Conservation (phyloP, 2,329 filamentous ascomycete species). For the Penicillium sclerotiorum region DNA sequence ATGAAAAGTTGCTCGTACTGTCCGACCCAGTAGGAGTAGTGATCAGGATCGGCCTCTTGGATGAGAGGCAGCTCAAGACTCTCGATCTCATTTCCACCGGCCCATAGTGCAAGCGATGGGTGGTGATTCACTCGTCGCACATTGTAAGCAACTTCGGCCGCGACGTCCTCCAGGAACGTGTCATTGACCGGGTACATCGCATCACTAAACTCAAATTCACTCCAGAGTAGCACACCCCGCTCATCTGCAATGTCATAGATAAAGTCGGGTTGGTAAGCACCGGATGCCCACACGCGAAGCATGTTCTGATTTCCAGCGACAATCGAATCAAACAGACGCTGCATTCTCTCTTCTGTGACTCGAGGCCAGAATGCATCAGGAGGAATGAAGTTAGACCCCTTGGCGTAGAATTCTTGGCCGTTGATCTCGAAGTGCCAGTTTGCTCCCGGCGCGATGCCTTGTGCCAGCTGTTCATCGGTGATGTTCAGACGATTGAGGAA, state of each 20-base stretch:
- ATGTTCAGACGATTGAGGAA: slow-evolving; percentile 60
- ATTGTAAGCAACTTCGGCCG: slow-evolving; percentile 61
- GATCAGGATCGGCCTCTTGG: slow-evolving; percentile 48
- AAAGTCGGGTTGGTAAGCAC: slow-evolving; percentile 63
- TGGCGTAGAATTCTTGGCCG: slow-evolving; percentile 65
- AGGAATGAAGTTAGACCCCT: slow-evolving; percentile 66
- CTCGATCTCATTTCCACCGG: slow-evolving; percentile 63
- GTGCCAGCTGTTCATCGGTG: slow-evolving; percentile 55
- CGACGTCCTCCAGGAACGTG: slow-evolving; percentile 59
- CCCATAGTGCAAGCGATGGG: slow-evolving; percentile 58
- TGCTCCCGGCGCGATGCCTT: slow-evolving; percentile 59
- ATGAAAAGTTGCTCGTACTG: slow-evolving; percentile 64
- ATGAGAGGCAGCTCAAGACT: slow-evolving; percentile 54
- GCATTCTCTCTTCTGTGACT: slow-evolving; percentile 57
- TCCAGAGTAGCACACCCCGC: slow-evolving; percentile 63
- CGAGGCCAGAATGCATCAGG: slow-evolving; percentile 65
- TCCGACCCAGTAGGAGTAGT: slow-evolving; percentile 46
- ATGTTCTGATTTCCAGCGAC: slow-evolving; percentile 65
- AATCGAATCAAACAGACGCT: slow-evolving; percentile 57
- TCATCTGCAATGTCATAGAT: slow-evolving; percentile 66
- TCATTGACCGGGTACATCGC: slow-evolving; percentile 60
- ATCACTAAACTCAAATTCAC: slow-evolving; percentile 65
- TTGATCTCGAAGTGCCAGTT: slow-evolving; percentile 70
- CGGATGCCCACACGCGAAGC: slow-evolving; percentile 64
- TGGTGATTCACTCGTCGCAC: slow-evolving; percentile 65